These are phyloP conservation scores for Santalum album DNA, from an alignment of 164 flowering plant species.

Conservation along the genomic window DNA sequence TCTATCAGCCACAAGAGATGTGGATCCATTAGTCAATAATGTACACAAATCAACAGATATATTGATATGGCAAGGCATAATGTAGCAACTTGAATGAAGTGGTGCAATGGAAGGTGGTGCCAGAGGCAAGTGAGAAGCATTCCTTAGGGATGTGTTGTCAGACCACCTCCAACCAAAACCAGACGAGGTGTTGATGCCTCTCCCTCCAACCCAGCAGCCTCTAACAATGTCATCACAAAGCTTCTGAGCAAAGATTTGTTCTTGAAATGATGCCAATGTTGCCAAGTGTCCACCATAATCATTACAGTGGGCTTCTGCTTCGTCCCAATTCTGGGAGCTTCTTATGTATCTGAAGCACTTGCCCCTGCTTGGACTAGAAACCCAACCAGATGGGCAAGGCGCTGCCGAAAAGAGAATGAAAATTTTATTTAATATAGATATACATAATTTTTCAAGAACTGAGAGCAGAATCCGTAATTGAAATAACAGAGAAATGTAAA, in stretches of 20 bases:
- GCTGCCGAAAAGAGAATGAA: slow-evolving; percentile 22
- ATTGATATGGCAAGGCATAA: slow-evolving; percentile 28
- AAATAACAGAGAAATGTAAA: background rate
- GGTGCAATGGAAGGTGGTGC: no score
- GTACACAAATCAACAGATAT: slow-evolving; percentile 36
- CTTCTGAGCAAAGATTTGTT: slow-evolving; percentile 40
- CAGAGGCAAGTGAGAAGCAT: slow-evolving; percentile 32
- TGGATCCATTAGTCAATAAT: slow-evolving; percentile 32
- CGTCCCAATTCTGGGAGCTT: slow-evolving; percentile 45
- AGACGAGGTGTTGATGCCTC: slow-evolving; percentile 21
- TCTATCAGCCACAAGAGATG: slow-evolving; percentile 32
- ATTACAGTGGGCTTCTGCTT: slow-evolving; percentile 45
- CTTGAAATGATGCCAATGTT: slow-evolving; percentile 44
- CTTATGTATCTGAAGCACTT: slow-evolving; percentile 39
- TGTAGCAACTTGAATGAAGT: slow-evolving; percentile 29
- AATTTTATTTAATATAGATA: background rate
- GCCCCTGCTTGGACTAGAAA: slow-evolving; percentile 29
- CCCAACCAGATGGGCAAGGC: slow-evolving; percentile 63
- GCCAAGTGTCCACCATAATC: slow-evolving; percentile 56
- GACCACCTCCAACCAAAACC: slow-evolving; percentile 76
- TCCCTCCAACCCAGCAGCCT: slow-evolving; percentile 89
- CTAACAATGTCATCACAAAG: slow-evolving; percentile 29
- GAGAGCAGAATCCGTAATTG: background rate
- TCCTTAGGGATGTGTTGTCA: slow-evolving; percentile 49
- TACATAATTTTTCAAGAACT: background rate